Percentiles rank a stretch among this genome's conserved stretches.
phyloP scores from a whole-genome alignment of 2,329 filamentous ascomycete species.

The Dactylellina parvicollis region DNA sequence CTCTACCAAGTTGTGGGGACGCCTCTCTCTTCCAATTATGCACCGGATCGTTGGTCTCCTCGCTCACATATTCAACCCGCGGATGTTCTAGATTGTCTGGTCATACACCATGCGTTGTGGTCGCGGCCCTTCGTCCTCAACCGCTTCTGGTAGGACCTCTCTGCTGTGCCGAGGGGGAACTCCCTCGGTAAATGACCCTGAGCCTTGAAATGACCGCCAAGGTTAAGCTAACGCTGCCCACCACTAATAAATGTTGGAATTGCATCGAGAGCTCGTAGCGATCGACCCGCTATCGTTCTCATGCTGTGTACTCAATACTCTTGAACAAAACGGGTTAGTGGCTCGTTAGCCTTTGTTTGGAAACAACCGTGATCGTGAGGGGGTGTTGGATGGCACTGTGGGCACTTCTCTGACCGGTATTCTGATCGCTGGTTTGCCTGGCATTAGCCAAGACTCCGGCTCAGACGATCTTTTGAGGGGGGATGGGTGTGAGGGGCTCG shows the following conservation, averaged over 20 bases:
- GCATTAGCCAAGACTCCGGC: slow-evolving; percentile 35
- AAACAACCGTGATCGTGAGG: too few species aligned
- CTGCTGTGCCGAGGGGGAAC: slow-evolving; percentile 51
- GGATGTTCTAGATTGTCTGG: slow-evolving; percentile 42
- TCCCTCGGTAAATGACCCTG: slow-evolving; percentile 49
- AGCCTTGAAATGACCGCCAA: slow-evolving; percentile 29
- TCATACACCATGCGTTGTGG: slow-evolving; percentile 40
- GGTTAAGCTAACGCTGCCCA: slow-evolving; percentile 17
- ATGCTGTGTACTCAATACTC: too few species aligned
- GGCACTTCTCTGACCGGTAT: too few species aligned
- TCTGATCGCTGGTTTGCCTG: slow-evolving; percentile 26
- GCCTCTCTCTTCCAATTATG: slow-evolving; percentile 26
- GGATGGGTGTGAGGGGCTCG: slow-evolving; percentile 34
- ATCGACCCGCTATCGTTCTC: slow-evolving; percentile 36
- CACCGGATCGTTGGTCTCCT: slow-evolving; percentile 19
- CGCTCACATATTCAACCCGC: not conserved
- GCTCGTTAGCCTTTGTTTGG: slow-evolving; percentile 1
- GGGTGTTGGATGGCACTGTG: too few species aligned
- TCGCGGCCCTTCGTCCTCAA: slow-evolving; percentile 14
- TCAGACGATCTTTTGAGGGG: slow-evolving; percentile 43
- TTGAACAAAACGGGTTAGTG: slow-evolving; percentile 43
- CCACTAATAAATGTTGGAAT: slow-evolving; percentile 44
- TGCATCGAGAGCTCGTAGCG: slow-evolving; percentile 45
- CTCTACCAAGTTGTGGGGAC: slow-evolving; percentile 41
- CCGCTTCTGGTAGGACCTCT: slow-evolving; percentile 44